phyloP scores from a whole-genome alignment of 2,329 filamentous ascomycete species.

The Diaporthe capsici region DNA sequence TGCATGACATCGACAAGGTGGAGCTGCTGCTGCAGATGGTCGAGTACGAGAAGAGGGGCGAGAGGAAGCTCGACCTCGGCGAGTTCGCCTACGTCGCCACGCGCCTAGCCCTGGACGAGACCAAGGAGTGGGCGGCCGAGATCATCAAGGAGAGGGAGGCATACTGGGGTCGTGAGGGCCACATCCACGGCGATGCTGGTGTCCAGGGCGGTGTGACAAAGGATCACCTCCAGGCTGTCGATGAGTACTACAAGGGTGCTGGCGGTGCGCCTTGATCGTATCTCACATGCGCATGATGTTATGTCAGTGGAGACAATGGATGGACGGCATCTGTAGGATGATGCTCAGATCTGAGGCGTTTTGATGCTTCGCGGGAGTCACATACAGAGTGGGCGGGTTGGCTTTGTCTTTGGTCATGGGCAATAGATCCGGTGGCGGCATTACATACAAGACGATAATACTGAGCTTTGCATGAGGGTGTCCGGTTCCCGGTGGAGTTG shows the following conservation, averaged over 20 bases:
- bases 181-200: conserved; percentile 62
- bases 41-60: conserved; percentile 86
- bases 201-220: conserved; percentile 55
- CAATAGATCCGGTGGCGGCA: not conserved
- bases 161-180: conserved; percentile 74
- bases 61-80: conserved; percentile 79
- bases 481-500: no score
- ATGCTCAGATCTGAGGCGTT: not conserved
- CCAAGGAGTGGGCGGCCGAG: conserved; percentile 83
- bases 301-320: no score
- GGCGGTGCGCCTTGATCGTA: conserved; percentile 23
- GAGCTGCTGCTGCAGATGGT: conserved; percentile 95
- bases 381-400: not conserved
- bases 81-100: conserved; percentile 88
- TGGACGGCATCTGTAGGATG: not conserved
- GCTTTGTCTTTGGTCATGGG: not conserved
- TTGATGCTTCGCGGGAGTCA: not conserved
- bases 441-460: not conserved
- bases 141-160: conserved; percentile 81
- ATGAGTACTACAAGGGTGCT: conserved; percentile 62
- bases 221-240: conserved; percentile 57
- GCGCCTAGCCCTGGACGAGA: conserved; percentile 81
- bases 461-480: not conserved
- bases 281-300: no score
- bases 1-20: conserved; percentile 98